Base-by-base conservation (phyloP, 2,329 filamentous ascomycete species). In the Penicillium glabrum region DNA sequence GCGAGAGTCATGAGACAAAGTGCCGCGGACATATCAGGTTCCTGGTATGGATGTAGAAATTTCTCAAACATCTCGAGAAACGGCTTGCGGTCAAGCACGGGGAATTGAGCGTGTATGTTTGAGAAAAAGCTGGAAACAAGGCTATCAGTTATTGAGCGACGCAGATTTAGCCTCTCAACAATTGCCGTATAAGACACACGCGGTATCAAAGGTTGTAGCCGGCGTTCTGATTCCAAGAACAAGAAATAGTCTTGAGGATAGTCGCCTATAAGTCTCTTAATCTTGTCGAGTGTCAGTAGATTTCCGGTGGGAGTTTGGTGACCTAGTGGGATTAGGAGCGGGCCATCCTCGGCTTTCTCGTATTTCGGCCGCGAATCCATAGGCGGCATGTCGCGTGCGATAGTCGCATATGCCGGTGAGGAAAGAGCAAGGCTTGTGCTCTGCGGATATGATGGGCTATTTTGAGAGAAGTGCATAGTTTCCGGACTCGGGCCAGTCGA, bases 161-260 rank as follows among this genome's bases (percentile, higher is more conserved):
- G 29, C 11, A 26, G 19, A 14, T 31, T 51, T 11, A 56, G 46
- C 19, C 35, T 33, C 21, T 53, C 53, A 5, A 48, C 31, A 16
- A 59, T 44, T 14, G 50, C 14, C 10, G 45, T 39, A 21, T 46
- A 51, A 1, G 49, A 39, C 9, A 19, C 35, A n/a, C 24, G 46
- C 23, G 57, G 50, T 19, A 37, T 37, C 24, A 59, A 46, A 19
- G 51, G 47, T 16, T 23, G 54, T 31, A 57, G 50, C 16, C 49
- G 44, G 35, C 61, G 60, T 21, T 57, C 57, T n/a, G 50, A 56
- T 24, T 62, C 61, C 26, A 62, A 51, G 6, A 53, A 52, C 26
- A 56, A 39, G 19, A 63, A 63, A 37, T 61, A 62, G 31, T 62
- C 60, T 45, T 62, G 55, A n/a, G 61, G 54, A 29, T 62, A 62